Conservation (phyloP, 129 eudicot species). For the Kitagawia praeruptora region DNA sequence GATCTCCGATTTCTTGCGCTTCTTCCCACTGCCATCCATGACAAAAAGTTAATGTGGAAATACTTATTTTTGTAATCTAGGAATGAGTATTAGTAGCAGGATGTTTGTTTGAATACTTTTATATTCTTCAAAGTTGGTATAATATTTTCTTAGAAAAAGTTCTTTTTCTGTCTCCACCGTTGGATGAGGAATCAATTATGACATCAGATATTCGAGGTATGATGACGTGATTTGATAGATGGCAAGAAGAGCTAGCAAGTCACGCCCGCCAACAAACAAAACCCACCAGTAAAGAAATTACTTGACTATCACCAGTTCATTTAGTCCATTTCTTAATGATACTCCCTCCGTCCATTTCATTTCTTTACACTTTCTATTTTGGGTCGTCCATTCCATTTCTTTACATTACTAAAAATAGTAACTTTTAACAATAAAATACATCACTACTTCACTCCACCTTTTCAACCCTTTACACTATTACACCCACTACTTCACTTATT, state of each 20-base stretch:
- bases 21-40: not conserved
- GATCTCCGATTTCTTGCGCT: not conserved
- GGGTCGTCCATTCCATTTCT: no score
- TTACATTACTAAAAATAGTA: no score
- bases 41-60: not conserved
- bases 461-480: no score
- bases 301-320: not conserved
- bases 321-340: not conserved
- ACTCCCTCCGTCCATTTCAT: no score
- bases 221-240: not conserved
- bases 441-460: no score
- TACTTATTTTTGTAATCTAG: not conserved
- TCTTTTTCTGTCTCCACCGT: not conserved
- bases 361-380: no score
- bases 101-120: not conserved
- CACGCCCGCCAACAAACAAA: slow-evolving; percentile 2
- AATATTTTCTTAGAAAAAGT: not conserved
- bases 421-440: no score
- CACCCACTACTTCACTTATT: no score
- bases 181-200: not conserved
- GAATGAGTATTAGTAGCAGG: not conserved
- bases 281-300: not conserved
- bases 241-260: not conserved
- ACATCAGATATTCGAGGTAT: not conserved
- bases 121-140: not conserved